Base-by-base conservation (phyloP, 2,329 filamentous ascomycete species). In the Stachybotrys elegans region DNA sequence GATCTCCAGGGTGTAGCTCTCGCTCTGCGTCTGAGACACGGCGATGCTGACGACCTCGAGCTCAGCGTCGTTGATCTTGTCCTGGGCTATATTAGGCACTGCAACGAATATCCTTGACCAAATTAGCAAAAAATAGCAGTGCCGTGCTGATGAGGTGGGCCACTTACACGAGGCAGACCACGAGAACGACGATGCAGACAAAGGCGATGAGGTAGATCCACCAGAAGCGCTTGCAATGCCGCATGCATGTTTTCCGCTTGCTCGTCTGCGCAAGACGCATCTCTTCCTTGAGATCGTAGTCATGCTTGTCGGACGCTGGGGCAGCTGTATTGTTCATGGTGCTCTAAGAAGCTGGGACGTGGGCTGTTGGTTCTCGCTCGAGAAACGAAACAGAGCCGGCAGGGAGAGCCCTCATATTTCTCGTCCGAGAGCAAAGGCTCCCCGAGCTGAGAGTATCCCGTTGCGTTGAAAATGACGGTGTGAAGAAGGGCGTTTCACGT, bases 121-220 rank as follows among this genome's bases (percentile, higher is more conserved):
- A 4, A 25, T 11, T 4, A 14, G 17, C 22, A 27, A 17, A 21
- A 22, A 22, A 20, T 14, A 22, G 16, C 29, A n/a, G 16, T 21
- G 32, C 27, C 25, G 13, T 22, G 16, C n/a, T 20, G 16, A 21
- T 25, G 21, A 23, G 11, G 17, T 35, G 22, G 35, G 36, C 35
- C 22, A 73, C 79, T 75, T 68, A 84, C 81, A 84, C 61, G 31
- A 81, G 65, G 31, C 77, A 68, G 16, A 85, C 72, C 29, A 81
- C 66, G 13, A 85, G 61, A 25, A 80, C 68, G 35, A 75, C 59
- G 36, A 80, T 61, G 48, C 70, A 51, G 45, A 74, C 56, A 42
- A 79, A 58, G 14, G 69, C 57, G 46, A 84, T 64, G 46, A 83
- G 58, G 53, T 81, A 71, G 49, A 71, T 54, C 80, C 81, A 84